phyloP scores from a whole-genome alignment of 1,284 basidiomycete genomes.

The Leccinum huronense region DNA sequence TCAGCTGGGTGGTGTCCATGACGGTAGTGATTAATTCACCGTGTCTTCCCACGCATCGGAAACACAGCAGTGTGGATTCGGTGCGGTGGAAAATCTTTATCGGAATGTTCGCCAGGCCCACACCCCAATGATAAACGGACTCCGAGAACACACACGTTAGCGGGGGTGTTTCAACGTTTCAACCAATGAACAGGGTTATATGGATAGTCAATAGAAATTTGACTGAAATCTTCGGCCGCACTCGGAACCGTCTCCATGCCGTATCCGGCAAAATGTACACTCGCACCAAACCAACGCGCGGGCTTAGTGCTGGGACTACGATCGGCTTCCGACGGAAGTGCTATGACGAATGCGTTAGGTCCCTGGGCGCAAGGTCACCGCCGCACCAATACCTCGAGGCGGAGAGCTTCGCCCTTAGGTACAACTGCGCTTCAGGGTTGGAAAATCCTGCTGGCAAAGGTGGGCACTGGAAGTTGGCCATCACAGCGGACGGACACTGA shows the following conservation, averaged over 20 bases:
- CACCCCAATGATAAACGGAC: constrained; percentile 30
- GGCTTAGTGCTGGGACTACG: constrained; percentile 28
- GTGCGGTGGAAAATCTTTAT: constrained; percentile 24
- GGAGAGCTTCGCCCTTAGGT: constrained; percentile 34
- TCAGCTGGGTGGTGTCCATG: constrained; percentile 33
- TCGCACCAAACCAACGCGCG: constrained; percentile 18
- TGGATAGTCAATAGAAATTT: constrained; percentile 35
- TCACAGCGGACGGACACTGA: constrained; percentile 20
- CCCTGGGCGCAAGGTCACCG: constrained; percentile 32
- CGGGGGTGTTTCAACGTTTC: constrained; percentile 24
- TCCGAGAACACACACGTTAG: constrained; percentile 32
- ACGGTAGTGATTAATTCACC: constrained; percentile 27
- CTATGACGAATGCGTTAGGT: constrained; percentile 33
- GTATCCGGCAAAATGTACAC: constrained; percentile 14
- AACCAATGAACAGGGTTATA: constrained; percentile 22
- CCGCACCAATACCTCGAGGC: constrained; percentile 39
- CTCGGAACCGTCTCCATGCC: constrained; percentile 26
- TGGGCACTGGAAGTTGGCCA: constrained; percentile 14
- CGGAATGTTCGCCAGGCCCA: constrained; percentile 21
- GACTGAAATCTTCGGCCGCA: constrained; percentile 18
- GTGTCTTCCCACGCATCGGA: constrained; percentile 26
- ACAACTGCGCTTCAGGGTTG: constrained; percentile 36
- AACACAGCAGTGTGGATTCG: constrained; percentile 20
- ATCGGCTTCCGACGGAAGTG: constrained; percentile 29
- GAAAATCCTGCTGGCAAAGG: constrained; percentile 23